Conservation (phyloP, 2,329 filamentous ascomycete genomes). For the Sporothrix globosa region DNA sequence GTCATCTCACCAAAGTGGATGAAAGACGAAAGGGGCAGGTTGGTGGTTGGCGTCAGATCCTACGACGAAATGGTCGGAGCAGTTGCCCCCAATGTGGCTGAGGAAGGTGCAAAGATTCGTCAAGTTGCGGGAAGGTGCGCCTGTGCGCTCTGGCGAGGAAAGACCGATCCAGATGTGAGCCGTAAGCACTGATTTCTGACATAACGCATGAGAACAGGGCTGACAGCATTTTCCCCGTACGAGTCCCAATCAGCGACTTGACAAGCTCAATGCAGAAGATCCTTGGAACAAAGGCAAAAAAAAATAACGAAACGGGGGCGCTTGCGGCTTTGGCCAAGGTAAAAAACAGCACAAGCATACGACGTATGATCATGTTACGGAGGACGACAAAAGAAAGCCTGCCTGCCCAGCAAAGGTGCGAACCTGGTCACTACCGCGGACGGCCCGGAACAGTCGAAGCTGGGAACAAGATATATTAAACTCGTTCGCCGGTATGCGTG, state of each 20-base stretch:
- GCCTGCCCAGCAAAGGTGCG: no score
- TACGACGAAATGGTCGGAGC: neutral
- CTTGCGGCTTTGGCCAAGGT: no score
- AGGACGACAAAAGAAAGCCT: no score
- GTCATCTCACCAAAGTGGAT: conserved; percentile 6
- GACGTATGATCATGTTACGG: no score
- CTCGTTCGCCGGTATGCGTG: no score
- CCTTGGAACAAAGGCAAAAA: no score
- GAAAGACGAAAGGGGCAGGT: no score
- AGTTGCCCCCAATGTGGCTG: neutral
- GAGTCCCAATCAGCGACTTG: neutral
- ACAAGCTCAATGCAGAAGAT: neutral
- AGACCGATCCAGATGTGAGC: conserved; percentile 14
- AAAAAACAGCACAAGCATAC: no score
- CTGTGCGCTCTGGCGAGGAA: neutral
- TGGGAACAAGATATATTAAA: no score
- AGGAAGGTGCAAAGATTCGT: neutral
- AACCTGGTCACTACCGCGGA: no score
- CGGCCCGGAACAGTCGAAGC: no score
- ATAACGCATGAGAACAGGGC: conserved; percentile 8
- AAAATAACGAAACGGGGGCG: no score
- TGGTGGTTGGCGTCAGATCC: neutral
- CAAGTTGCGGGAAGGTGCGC: neutral
- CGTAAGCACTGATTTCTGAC: conserved; percentile 21
- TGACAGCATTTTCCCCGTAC: neutral